Base-by-base conservation (phyloP, 139 green algal genomes). In the Chlorella sp. region DNA sequence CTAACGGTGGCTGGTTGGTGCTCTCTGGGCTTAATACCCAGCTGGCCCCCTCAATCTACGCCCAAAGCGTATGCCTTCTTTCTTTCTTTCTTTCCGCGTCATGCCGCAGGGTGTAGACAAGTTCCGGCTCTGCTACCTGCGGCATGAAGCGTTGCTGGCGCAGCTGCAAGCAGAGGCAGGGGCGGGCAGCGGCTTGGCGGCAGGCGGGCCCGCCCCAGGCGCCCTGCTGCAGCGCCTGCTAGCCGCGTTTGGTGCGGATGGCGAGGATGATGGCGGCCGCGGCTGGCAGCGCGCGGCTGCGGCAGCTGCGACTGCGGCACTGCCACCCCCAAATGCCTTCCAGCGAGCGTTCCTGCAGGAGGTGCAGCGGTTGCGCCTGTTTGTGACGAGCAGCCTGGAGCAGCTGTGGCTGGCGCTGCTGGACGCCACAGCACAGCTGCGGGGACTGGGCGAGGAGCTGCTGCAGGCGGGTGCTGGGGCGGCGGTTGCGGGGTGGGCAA, bases 331-430 rank as follows among this genome's bases (percentile, higher is more conserved):
- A 11, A 26, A 11, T 16, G 11, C 51, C 2, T 88, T 90, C 43
- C 34, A 77, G 48, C 24, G n/a, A 28, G 64, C 38, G 22, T 44
- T 87, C 40, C 19, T 44, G 38, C 48, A 67, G 4, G 87, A 90
- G 84, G 80, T 87, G 26, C 65, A 78, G 54, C 84, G 87, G 13
- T 22, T 90, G 54, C 87, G 84, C 13, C 67, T 73, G 20, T 87
- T 88, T 8, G 28, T 88, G 9, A 36, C 30, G 5, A 67, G 78
- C 38, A 58, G 22, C 19, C 69, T 83, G 20, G 77, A 92, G 73
- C 56, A 86, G 70, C 86, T 92, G 32, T 92, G 89, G 89, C 46
- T 79, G 36, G 40, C 58, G 46, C 74, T 92, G 83, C 87, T 90
- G 28, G 83, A 81, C 22, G 44, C 34, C 43, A 60, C 54, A n/a